phyloP scores from a whole-genome alignment of 176 grass and related monocot genomes.

The Lolium multiflorum region DNA sequence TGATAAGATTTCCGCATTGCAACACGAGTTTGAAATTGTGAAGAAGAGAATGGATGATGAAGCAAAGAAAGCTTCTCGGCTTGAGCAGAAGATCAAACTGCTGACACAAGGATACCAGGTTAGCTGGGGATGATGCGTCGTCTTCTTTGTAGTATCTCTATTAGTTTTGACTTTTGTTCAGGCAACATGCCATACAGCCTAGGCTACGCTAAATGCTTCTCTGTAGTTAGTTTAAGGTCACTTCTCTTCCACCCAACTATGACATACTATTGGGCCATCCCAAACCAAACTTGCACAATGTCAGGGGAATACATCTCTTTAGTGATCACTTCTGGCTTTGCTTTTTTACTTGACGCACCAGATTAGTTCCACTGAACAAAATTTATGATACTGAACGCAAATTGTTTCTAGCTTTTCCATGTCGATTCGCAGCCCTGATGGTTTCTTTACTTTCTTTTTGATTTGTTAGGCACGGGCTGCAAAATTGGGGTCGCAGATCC shows the following conservation, averaged over 20 bases:
- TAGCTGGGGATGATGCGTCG: conserved; percentile 4
- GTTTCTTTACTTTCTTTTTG: conserved; percentile 37
- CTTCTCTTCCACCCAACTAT: conserved; percentile 3
- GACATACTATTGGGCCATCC: background rate
- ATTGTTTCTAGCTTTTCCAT: background rate
- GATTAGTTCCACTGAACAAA: conserved; percentile 13
- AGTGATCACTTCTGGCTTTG: background rate
- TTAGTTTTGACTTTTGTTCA: background rate
- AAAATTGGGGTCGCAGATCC: conserved; percentile 76
- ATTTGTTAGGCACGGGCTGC: conserved; percentile 55
- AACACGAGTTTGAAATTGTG: conserved; percentile 94
- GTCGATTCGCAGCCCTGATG: background rate
- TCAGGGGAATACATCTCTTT: background rate
- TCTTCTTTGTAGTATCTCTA: conserved; percentile 12
- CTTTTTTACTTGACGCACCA: conserved; percentile 11
- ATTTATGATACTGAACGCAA: conserved; percentile 11
- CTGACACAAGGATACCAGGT: conserved; percentile 96
- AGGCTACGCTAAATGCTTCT: background rate
- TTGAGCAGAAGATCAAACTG: conserved; percentile 96
- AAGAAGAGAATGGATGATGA: conserved; percentile 91
- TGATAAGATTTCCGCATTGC: conserved; percentile 76
- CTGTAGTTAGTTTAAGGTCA: background rate
- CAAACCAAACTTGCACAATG: background rate
- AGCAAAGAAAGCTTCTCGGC: conserved; percentile 82
- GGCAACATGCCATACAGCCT: background rate